Conservation (phyloP, 176 grass and related monocot genomes). For the Aegilops sharonensis region DNA sequence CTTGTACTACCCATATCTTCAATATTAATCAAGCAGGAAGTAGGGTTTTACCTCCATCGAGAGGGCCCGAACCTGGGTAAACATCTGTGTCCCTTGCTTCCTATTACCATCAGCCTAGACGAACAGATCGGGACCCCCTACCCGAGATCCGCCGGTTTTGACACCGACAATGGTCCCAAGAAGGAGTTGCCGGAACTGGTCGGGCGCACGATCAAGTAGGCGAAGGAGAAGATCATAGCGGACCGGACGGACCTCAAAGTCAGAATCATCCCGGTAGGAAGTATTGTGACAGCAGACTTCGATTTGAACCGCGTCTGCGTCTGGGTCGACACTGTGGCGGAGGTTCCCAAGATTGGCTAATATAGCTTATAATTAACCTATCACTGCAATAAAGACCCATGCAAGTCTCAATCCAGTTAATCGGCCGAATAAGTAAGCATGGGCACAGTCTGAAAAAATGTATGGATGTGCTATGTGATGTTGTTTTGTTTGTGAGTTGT, state of each 20-base stretch:
- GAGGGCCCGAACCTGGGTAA: too few relatives aligned
- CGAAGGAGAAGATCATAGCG: conserved; percentile 18
- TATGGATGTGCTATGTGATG: not conserved
- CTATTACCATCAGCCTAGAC: too few relatives aligned
- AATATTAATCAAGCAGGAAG: too few relatives aligned
- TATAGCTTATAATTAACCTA: not conserved
- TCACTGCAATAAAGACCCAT: not conserved
- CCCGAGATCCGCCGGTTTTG: too few relatives aligned
- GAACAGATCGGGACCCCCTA: too few relatives aligned
- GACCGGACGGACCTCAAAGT: conserved; percentile 24
- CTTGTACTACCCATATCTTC: too few relatives aligned
- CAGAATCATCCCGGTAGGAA: not conserved
- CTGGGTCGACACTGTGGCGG: conserved; percentile 22
- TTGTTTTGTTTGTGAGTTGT: too few relatives aligned
- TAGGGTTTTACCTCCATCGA: too few relatives aligned
- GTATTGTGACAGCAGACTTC: rapidly evolving
- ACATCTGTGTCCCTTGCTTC: too few relatives aligned
- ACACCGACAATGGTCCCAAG: not conserved
- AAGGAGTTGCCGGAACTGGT: conserved; percentile 34
- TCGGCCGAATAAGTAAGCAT: not conserved
- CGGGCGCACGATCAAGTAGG: conserved; percentile 1
- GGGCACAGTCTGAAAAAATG: not conserved
- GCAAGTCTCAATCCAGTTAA: not conserved
- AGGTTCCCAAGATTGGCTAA: conserved; percentile 21
- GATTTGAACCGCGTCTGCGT: not conserved